phyloP scores from a whole-genome alignment of 2,329 filamentous ascomycete species.

The Lasiodiplodia gonubiensis region DNA sequence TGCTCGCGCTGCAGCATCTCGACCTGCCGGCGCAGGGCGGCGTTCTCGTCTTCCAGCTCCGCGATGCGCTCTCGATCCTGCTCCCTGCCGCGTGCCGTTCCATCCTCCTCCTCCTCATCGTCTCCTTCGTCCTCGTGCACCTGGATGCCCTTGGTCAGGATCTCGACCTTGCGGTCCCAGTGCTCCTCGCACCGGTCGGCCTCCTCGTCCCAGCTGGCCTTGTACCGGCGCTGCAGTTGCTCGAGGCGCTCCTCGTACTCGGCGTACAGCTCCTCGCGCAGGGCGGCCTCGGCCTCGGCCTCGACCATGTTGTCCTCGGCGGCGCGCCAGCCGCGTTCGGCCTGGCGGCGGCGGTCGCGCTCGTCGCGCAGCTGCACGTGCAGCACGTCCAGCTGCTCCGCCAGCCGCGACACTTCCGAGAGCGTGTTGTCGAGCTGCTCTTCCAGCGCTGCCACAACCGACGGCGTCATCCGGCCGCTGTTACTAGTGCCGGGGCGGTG shows the following conservation, averaged over 20 bases:
- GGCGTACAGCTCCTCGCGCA: conserved; percentile 85
- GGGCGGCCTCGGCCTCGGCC: conserved; percentile 83
- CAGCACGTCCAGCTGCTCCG: conserved; percentile 77
- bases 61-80: conserved; percentile 32
- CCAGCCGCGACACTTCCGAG: conserved; percentile 79
- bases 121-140: conserved; percentile 51
- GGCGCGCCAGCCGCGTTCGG: conserved; percentile 74
- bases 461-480: conserved; percentile 51
- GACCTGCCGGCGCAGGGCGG: conserved; percentile 47
- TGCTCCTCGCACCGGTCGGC: conserved; percentile 79
- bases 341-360: conserved; percentile 69
- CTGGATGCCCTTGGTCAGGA: conserved; percentile 57
- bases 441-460: conserved; percentile 44
- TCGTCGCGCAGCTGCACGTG: conserved; percentile 73
- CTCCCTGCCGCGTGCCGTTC: no score
- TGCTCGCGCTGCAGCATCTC: conserved; percentile 50
- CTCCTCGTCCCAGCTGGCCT: conserved; percentile 77
- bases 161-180: conserved; percentile 84
- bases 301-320: conserved; percentile 69
- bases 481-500: conserved; percentile 34
- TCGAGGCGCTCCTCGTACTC: conserved; percentile 84
- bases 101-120: conserved; percentile 44
- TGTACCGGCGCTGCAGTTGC: conserved; percentile 80
- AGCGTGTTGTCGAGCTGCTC: conserved; percentile 83
- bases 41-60: conserved; percentile 55